Evolutionary conservation across 192 early-diverging fungal genomes (phyloP), one percentile per base, ranked within the genome.

Genomic region (Mortierella hygrophila): DNA sequence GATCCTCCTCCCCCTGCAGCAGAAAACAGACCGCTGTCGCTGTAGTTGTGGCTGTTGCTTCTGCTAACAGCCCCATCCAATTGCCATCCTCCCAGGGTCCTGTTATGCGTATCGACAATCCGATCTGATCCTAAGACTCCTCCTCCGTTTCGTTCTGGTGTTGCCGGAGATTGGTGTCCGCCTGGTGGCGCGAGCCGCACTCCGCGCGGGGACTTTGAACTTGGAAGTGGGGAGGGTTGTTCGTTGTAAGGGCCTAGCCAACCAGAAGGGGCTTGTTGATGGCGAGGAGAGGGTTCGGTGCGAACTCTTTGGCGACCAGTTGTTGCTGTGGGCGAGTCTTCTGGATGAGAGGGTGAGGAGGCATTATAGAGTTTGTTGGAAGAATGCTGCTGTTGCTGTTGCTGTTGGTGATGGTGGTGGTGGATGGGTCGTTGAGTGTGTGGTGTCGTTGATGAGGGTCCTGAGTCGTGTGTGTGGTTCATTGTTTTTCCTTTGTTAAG

Each of bases 171-270:
- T 18, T 23, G 63, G 20, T 75, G 74, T 15, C 18, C 41, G 10
- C 73, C 74, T 21, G 49, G 49, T 52, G 49, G 49, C 4, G 81
- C 41, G 9, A 68, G 57, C 10, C 81, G 82, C 46, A 77, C 65
- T 32, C 41, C 75, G 11, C 84, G 84, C 2, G 84, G 84, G 1
- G 84, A 86, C 60, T 37, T 72, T 15, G 38, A 29, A 21, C 65
- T 35, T 15, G 79, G 65, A 29, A 75, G 35, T 6, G 79, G 79
- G 18, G 84, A 74, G 1, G 60, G 52, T 20, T 78, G 77, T 44
- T 86, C 84, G 74, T 86, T 80, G 42, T 86, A 86, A 6, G 84
- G 79, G 23, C 84, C 84, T 32, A 86, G 49, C 84, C 84, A 86
- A 1, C 75, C 76, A 60, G 84, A 78, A n/a, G 84, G 73, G 37